Base-by-base conservation (phyloP, 208 protist species). In the Acanthamoeba royreba region DNA sequence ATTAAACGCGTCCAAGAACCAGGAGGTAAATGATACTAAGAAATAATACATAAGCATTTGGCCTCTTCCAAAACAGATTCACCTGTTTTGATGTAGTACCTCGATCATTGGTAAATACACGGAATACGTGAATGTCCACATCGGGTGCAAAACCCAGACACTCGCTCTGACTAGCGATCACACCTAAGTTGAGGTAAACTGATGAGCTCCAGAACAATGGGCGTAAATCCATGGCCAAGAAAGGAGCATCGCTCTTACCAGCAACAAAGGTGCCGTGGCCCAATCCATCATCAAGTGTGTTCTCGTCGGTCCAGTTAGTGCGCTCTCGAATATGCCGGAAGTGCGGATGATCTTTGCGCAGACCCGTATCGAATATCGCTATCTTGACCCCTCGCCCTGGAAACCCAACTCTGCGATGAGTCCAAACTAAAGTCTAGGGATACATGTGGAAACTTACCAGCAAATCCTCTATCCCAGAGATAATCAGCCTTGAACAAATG, bases 261-360 rank as follows among this genome's bases (percentile, higher is more conserved):
- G 98, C 97, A n/a, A 99, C 98, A 94, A 99, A 99, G 4, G 98
- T 99, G 35, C 99, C 99, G 94, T 99, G 99, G 13, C 98, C 98
- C 49, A 99, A 94, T 0, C 94, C 93, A 45, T 97, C 97, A 33
- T 98, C 97, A 2, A 89, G 28, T 4, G 53, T 95, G 35, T 74
- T 88, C 31, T 98, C 97, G 31, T 96, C 94, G 13, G 98, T 98
- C 96, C 97, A 99, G 85, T 98, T 95, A 0, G 94, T 97, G 4
- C 91, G 35, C 25, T 98, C 97, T 31, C 63, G 42, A 0, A 98
- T 88, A 85, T 97, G 88, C 1, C 88, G 55, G 85, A 98, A 98
- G 63, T 98, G 85, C 8, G 86, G 81, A 66, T 98, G 93, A 43
- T 91, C 49, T 42, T 49, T 40, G 25, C 49, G n/a, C 25, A 99